Base-by-base conservation (phyloP, 2,329 filamentous ascomycete genomes). In the Cladosporium sp. region DNA sequence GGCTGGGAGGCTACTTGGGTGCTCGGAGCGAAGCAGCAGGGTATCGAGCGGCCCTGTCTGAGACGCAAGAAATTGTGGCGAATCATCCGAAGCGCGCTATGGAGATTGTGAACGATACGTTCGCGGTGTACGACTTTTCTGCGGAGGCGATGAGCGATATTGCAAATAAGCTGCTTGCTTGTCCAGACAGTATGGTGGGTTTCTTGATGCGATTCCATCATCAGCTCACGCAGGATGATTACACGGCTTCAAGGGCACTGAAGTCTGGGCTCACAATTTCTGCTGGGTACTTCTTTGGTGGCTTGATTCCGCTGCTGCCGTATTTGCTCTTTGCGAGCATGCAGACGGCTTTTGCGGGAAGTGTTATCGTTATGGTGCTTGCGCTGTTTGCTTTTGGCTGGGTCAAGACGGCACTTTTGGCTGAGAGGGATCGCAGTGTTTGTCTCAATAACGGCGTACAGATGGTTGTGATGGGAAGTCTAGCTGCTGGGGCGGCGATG, bases 291-390 rank as follows among this genome's bases (percentile, higher is more conserved):
- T 88, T 91, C 61, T 76, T 91, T 25, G 89, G 89, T 23, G 89
- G 89, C 0, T 80, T 91, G 63, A 84, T 91, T n/a, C 89, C 89
- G 16, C 82, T 91, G 71, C 77, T 90, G 49, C 89, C 89, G 0
- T 92, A 92, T 77, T 88, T 91, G 69, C 80, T 89, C 63, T 79
- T 83, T 21, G 71, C 67, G 1, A 68, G 68, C 4, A 67, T 80
- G 5, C 72, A 79, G 28, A 80, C 85, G 18, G 84, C 83, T 8
- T 78, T 93, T 59, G 81, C 84, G 39, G 84, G 86, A 66, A 89
- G 86, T 26, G 81, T 89, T 28, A 81, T 74, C 5, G 82, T 90
- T 62, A 90, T 89, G 72, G 82, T 86, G 14, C 72, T 87, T 8
- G 84, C 87, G 1, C 75, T 91, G 51, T 84, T 90, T 63, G 75